phyloP scores from a whole-genome alignment of 345 rosid genomes.

The Noccaea bulbosa region DNA sequence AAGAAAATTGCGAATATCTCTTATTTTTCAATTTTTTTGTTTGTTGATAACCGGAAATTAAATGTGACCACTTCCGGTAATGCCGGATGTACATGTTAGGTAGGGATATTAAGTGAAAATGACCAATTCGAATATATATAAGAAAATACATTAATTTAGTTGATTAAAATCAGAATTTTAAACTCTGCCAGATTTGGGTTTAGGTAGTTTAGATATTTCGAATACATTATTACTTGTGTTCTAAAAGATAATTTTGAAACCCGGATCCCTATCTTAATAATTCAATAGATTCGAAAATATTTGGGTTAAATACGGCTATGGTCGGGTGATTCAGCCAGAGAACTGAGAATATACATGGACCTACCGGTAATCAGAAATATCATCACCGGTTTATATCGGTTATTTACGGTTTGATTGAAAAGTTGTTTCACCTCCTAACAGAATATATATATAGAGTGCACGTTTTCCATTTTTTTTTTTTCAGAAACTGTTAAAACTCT shows the following conservation, averaged over 20 bases:
- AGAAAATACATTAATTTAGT: too few relatives aligned
- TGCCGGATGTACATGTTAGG: too few relatives aligned
- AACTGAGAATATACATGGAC: not conserved
- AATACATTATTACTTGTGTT: not conserved
- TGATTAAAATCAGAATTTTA: not conserved
- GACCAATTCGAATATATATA: not conserved
- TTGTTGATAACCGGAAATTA: not conserved
- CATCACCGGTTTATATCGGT: constrained; percentile 12
- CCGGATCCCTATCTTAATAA: not conserved
- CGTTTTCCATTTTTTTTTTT: not conserved
- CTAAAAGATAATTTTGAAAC: not conserved
- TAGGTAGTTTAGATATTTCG: not conserved
- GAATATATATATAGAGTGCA: not conserved
- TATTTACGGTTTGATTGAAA: not conserved
- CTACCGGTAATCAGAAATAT: not conserved
- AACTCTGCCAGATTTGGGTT: not conserved
- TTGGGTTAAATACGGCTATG: not conserved
- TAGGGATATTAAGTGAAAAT: not conserved
- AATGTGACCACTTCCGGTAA: not conserved
- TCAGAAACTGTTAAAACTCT: constrained; percentile 32
- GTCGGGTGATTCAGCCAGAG: not conserved
- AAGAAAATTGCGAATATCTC: constrained; percentile 34
- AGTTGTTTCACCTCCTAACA: constrained; percentile 9
- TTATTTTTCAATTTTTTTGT: not conserved
- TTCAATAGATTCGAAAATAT: not conserved